Percentiles rank a stretch among this genome's conserved stretches.
Evolutionary conservation across 2,329 filamentous ascomycete genomes (phyloP).

Genomic region (Aspergillus pseudoglaucus): DNA sequence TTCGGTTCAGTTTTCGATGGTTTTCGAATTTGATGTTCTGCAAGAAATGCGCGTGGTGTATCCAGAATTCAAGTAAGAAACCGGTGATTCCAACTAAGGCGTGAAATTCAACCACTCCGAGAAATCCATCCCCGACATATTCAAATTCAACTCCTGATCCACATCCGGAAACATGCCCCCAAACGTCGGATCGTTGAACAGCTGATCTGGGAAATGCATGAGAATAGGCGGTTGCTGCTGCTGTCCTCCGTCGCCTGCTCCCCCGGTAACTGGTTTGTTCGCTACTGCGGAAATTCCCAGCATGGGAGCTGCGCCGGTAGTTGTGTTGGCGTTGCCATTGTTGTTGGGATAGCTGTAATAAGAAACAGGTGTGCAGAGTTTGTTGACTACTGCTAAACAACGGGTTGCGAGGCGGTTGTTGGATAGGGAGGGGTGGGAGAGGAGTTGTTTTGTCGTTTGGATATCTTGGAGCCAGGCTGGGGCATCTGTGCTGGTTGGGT

Average conservation of each 20-base stretch:
- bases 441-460: slow-evolving; percentile 34
- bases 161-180: slow-evolving; percentile 29
- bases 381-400: slow-evolving; percentile 34
- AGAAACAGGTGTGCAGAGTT: slow-evolving; percentile 28
- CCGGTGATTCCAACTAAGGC: slow-evolving; percentile 8
- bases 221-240: slow-evolving; percentile 19
- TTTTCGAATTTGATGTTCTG: no score
- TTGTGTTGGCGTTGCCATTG: neutral
- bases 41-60: no score
- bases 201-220: slow-evolving; percentile 32
- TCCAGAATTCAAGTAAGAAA: no score
- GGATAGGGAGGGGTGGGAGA: slow-evolving; percentile 32
- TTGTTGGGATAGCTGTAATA: neutral
- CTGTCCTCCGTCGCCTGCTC: slow-evolving; percentile 8
- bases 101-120: slow-evolving; percentile 36
- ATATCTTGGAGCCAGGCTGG: slow-evolving; percentile 34
- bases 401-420: slow-evolving; percentile 35
- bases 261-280: slow-evolving; percentile 5
- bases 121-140: slow-evolving; percentile 28
- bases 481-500: slow-evolving; percentile 31
- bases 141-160: slow-evolving; percentile 24
- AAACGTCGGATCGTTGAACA: slow-evolving; percentile 31
- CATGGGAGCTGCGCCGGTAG: neutral
- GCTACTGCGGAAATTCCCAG: no score
- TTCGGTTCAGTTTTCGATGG: no score